Conservation (phyloP, 2,329 filamentous ascomycete genomes). For the Zasmidium citrigriseum region DNA sequence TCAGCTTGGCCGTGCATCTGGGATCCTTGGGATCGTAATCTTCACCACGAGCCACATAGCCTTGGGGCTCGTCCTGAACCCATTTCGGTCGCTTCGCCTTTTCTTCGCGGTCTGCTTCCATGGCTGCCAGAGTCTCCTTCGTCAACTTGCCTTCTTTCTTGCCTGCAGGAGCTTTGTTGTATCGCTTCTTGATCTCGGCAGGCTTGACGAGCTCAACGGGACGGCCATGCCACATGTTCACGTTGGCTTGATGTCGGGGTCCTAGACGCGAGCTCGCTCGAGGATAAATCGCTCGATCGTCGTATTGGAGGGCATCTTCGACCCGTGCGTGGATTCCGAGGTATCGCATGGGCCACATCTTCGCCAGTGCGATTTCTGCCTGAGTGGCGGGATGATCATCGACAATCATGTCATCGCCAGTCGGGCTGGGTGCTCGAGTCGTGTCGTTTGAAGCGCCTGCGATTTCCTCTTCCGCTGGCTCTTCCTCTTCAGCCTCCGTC, state of each 20-base stretch:
- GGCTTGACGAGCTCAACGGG: slow-evolving; percentile 90
- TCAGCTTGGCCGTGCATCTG: slow-evolving; percentile 70
- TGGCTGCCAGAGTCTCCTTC: slow-evolving; percentile 75
- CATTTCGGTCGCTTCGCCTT: slow-evolving; percentile 85
- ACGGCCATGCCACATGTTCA: slow-evolving; percentile 80
- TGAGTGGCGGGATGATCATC: slow-evolving; percentile 68
- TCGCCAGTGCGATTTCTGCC: slow-evolving; percentile 88
- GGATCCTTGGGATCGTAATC: slow-evolving; percentile 73
- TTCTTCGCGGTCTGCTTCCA: slow-evolving; percentile 79
- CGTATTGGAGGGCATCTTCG: slow-evolving; percentile 93
- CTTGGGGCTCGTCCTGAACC: slow-evolving; percentile 86
- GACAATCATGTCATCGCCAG: slow-evolving; percentile 51
- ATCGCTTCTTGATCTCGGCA: slow-evolving; percentile 78
- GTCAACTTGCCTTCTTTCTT: slow-evolving; percentile 76
- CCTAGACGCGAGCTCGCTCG: slow-evolving; percentile 90
- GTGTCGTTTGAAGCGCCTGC: slow-evolving; percentile 56
- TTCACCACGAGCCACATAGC: slow-evolving; percentile 82
- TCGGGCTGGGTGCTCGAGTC: slow-evolving; percentile 58
- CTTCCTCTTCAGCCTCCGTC: slow-evolving; percentile 63
- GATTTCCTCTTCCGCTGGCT: slow-evolving; percentile 66
- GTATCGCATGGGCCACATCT: slow-evolving; percentile 95
- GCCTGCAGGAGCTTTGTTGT: slow-evolving; percentile 58
- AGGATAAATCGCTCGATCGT: slow-evolving; percentile 90
- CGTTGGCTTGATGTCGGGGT: slow-evolving; percentile 85
- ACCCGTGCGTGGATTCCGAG: slow-evolving; percentile 92